phyloP scores from a whole-genome alignment of 176 grass and related monocot species.

The Alopecurus myosuroides region DNA sequence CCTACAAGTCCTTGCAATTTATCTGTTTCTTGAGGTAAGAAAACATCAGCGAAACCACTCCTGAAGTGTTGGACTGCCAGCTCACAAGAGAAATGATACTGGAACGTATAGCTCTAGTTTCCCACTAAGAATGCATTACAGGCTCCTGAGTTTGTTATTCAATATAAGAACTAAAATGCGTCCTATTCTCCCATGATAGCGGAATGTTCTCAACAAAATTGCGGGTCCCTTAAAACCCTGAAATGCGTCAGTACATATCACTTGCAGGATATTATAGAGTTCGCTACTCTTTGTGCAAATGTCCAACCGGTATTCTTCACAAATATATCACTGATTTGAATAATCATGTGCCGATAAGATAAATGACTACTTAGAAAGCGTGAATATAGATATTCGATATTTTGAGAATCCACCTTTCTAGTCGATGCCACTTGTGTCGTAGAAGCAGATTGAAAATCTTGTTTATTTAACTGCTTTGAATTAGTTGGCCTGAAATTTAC shows the following conservation, averaged over 20 bases:
- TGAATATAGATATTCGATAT: neutral
- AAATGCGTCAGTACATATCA: neutral
- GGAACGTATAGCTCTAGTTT: neutral
- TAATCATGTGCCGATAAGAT: neutral
- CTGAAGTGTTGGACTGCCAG: neutral
- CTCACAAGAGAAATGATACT: neutral
- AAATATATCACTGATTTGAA: neutral
- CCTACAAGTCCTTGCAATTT: neutral
- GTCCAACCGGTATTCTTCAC: neutral
- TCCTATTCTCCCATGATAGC: neutral
- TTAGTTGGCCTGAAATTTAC: conserved; percentile 48
- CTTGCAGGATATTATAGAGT: neutral
- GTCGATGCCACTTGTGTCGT: conserved; percentile 20
- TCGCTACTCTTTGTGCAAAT: neutral
- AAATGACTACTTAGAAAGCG: neutral
- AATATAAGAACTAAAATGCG: neutral
- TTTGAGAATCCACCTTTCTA: conserved; percentile 37
- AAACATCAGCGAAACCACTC: neutral
- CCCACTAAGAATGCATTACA: neutral
- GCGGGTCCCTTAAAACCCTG: neutral
- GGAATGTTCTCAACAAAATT: neutral
- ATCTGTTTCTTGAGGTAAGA: neutral
- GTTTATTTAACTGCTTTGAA: conserved; percentile 39
- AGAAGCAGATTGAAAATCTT: neutral
- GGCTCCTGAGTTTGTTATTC: neutral